phyloP scores from a whole-genome alignment of 495 filamentous ascomycete genomes.

The Aspergillus egyptiacus region DNA sequence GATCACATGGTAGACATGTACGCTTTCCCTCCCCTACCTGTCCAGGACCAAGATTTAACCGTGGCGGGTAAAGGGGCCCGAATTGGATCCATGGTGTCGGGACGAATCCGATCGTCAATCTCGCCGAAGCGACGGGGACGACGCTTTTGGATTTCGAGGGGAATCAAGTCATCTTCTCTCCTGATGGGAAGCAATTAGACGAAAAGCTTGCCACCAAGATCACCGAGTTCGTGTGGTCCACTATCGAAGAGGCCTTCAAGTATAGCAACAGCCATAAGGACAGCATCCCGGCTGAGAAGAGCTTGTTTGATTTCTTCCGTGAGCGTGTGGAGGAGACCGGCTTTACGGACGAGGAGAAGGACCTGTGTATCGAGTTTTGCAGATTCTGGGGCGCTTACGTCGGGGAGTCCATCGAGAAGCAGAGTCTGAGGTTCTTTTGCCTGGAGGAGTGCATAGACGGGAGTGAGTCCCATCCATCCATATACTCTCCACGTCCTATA shows the following conservation, averaged over 20 bases:
- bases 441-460: conserved; percentile 94
- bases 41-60: background rate
- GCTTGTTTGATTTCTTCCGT: conserved; percentile 72
- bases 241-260: conserved; percentile 71
- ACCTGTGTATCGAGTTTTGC: conserved; percentile 55
- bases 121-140: conserved; percentile 66
- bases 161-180: conserved; percentile 53
- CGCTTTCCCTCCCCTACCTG: background rate
- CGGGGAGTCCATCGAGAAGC: conserved; percentile 65
- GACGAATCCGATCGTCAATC: conserved; percentile 74
- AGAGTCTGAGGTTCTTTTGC: conserved; percentile 90
- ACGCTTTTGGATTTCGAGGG: conserved; percentile 50
- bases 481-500: background rate
- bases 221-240: conserved; percentile 66
- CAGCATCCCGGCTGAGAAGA: conserved; percentile 58
- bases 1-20: conserved; percentile 46
- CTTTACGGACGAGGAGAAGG: conserved; percentile 46
- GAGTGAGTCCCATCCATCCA: conserved; percentile 43
- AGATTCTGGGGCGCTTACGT: conserved; percentile 86
- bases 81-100: conserved; percentile 95
- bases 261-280: conserved; percentile 65
- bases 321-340: conserved; percentile 53
- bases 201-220: conserved; percentile 46
- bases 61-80: conserved; percentile 54
- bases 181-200: conserved; percentile 53